Conservation (phyloP, 2,329 filamentous ascomycete species). For the Colletotrichum falcatum region DNA sequence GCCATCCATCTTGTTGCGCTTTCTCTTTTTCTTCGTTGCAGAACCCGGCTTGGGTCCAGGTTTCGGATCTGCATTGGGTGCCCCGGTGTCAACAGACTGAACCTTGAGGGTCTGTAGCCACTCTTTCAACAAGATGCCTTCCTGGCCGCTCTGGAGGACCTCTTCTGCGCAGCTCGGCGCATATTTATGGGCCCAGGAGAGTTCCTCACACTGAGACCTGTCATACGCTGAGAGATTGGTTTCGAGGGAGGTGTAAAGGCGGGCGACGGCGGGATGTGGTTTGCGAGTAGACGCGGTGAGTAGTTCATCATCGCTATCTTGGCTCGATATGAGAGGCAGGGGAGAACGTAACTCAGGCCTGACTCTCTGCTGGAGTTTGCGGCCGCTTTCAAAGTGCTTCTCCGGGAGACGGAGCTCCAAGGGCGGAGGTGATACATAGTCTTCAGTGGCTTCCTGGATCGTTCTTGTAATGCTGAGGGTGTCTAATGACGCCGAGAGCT, state of each 20-base stretch:
- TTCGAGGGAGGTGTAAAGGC: slow-evolving; percentile 70
- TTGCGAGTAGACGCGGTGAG: slow-evolving; percentile 40
- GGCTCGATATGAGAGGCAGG: slow-evolving; percentile 31
- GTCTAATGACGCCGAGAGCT: slow-evolving; percentile 53
- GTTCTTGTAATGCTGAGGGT: slow-evolving; percentile 50
- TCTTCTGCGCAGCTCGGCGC: slow-evolving; percentile 75
- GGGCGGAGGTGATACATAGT: slow-evolving; percentile 57
- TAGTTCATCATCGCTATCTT: slow-evolving; percentile 53
- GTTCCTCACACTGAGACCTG: slow-evolving; percentile 77
- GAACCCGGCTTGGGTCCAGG: slow-evolving; percentile 45
- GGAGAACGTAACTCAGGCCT: slow-evolving; percentile 57
- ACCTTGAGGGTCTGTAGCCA: slow-evolving; percentile 86
- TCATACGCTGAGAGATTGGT: slow-evolving; percentile 83
- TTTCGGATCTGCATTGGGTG: slow-evolving; percentile 51
- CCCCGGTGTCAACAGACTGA: slow-evolving; percentile 77
- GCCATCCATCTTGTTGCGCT: slow-evolving; percentile 79
- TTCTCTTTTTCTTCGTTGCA: slow-evolving; percentile 70
- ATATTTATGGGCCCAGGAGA: slow-evolving; percentile 87
- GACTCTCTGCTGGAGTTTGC: slow-evolving; percentile 63
- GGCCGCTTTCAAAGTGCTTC: slow-evolving; percentile 69
- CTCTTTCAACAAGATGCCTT: slow-evolving; percentile 77
- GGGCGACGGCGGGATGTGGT: slow-evolving; percentile 69
- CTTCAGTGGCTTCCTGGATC: slow-evolving; percentile 52
- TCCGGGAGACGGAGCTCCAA: slow-evolving; percentile 64
- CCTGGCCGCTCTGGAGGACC: slow-evolving; percentile 80